Conservation (phyloP, 148 eudicot genomes). For the Agrostemma githago region DNA sequence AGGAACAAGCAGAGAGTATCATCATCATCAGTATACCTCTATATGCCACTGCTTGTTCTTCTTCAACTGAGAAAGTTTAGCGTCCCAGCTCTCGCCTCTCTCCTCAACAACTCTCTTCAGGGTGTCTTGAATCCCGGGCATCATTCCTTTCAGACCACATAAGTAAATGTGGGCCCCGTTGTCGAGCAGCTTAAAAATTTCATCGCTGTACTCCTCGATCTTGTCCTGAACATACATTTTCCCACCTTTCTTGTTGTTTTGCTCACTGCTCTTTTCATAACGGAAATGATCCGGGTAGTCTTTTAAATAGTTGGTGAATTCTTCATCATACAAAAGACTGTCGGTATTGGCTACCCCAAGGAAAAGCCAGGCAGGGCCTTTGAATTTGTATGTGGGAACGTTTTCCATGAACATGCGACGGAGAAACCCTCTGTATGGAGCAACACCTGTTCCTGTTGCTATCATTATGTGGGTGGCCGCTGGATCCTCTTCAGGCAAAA, state of each 20-base stretch:
- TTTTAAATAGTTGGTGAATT: conserved; percentile 58
- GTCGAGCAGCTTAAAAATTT: conserved; percentile 72
- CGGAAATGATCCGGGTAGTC: conserved; percentile 76
- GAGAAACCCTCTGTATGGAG: conserved; percentile 89
- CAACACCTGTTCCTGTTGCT: conserved; percentile 95
- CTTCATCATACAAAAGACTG: conserved; percentile 80
- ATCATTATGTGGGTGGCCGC: conserved; percentile 93
- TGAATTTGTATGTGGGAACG: conserved; percentile 65
- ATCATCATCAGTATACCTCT: conserved; percentile 79
- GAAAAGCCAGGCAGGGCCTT: conserved; percentile 92
- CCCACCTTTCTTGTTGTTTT: conserved; percentile 76
- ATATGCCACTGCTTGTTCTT: conserved; percentile 98
- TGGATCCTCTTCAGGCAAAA: conserved; percentile 79
- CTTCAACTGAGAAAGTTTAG: conserved; percentile 69
- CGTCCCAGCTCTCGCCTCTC: conserved; percentile 92
- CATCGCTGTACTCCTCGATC: conserved; percentile 89
- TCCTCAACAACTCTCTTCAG: conserved; percentile 74
- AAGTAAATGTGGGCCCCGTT: conserved; percentile 89
- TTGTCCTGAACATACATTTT: conserved; percentile 96
- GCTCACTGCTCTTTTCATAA: conserved; percentile 75
- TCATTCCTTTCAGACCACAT: conserved; percentile 94
- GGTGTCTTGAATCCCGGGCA: conserved; percentile 94
- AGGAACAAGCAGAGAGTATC: not conserved
- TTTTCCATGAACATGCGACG: conserved; percentile 95
- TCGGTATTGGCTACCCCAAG: conserved; percentile 93